Evolutionary conservation across 1,139 yeast genomes (phyloP), one percentile per base, ranked within the genome.

Genomic region (Magnusiomyces paraingens): DNA sequence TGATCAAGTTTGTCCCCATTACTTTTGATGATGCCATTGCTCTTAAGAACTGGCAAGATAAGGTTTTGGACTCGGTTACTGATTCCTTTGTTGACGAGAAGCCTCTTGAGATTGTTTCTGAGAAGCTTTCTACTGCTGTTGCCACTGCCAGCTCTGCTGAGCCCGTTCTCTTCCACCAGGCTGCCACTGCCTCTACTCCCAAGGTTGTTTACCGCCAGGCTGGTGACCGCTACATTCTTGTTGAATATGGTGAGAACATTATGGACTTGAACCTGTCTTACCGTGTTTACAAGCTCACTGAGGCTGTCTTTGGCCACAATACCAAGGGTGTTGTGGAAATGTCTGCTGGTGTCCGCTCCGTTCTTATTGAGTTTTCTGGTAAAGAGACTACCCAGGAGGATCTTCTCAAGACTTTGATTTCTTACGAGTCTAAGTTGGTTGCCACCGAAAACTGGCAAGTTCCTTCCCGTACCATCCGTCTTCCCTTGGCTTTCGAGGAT

Each of bases 401-500:
- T 12, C 73, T 91, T 52, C 72, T 93, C 59, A 76, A 79, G 55
- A 78, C 83, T 20, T 76, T 93, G 64, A 72, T 83, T 57, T 80
- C 87, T 0, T 84, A 85, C 65, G 98, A 93, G 68, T 75, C 80
- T 60, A 90, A 84, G 63, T 82, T 89, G 57, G 73, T 80, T 4
- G 82, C 83, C 66, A 83, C 82, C 57, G 82, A 84, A 69, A 80
- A 84, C 64, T 93, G 98, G 98, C 77, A 81, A 58, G 90, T 91
- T 51, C 83, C 83, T 54, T 88, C 96, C 2, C 82, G 95, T 65
- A 74, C 89, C 52, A 75, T 93, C 69, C 86, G 80, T 66, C 76
- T 93, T 63, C 99, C 99, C 57, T 86, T 93, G 91, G 97, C 96
- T 0, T 93, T 91, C 68, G 99, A 93, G 74, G 98, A 93, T 68